A percentile compares a stretch with the other conserved stretches of the same genome.
These are phyloP conservation scores for Royoungia palumana DNA, from an alignment of 768 basidiomycete genomes.

Conservation along the genomic window DNA sequence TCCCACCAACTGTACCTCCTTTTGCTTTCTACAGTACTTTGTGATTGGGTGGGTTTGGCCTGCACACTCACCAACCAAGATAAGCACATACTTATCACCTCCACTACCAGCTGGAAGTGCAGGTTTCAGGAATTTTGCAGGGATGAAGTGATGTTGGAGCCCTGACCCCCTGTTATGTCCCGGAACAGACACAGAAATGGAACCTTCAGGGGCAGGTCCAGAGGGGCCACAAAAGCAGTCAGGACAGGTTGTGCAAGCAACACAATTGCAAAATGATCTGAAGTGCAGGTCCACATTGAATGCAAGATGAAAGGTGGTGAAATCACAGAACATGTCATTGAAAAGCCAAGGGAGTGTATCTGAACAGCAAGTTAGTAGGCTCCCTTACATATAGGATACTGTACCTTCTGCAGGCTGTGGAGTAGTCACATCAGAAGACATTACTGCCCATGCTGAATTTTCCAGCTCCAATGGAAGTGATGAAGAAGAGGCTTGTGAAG, in stretches of 20 bases:
- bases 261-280: neutral
- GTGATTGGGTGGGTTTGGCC: neutral
- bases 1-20: neutral
- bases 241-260: neutral
- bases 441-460: neutral
- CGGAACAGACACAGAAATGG: neutral
- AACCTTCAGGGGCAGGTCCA: neutral
- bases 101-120: neutral
- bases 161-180: neutral
- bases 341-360: neutral
- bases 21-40: neutral
- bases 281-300: neutral
- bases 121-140: neutral
- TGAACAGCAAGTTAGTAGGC: neutral
- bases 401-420: neutral
- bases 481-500: neutral
- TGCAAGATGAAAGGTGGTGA: no score
- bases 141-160: neutral
- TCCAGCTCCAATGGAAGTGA: no score
- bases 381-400: neutral
- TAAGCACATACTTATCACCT: neutral
- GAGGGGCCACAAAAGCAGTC: neutral
- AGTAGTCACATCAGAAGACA: neutral
- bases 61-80: neutral
- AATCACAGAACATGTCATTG: neutral